Evolutionary conservation across 2,329 filamentous ascomycete species (phyloP).

Genomic region (Colletotrichum liriopes): DNA sequence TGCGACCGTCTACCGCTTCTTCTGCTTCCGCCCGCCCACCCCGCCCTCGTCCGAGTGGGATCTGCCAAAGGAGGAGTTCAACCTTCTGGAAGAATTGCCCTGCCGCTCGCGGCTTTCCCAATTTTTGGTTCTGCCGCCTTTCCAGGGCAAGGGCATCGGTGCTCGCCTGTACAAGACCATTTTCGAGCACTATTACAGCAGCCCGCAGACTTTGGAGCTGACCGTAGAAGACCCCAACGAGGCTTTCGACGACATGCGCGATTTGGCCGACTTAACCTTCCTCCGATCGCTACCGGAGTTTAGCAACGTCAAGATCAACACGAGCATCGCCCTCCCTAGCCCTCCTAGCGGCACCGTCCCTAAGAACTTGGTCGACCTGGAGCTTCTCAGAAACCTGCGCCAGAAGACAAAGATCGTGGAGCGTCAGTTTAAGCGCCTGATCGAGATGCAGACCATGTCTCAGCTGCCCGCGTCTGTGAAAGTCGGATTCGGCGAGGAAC

Average conservation of each 20-base stretch:
- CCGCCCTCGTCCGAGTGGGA: conserved; percentile 63
- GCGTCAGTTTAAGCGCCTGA: conserved; percentile 81
- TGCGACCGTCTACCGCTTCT: conserved; percentile 91
- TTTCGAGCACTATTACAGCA: conserved; percentile 77
- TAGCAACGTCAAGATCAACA: conserved; percentile 69
- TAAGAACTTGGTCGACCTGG: conserved; percentile 70
- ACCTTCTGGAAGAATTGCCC: conserved; percentile 74
- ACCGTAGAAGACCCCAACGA: conserved; percentile 96
- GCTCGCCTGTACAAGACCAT: conserved; percentile 86
- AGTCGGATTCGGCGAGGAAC: conserved; percentile 63
- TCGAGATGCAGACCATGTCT: conserved; percentile 83
- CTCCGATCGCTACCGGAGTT: conserved; percentile 75
- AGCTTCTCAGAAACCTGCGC: conserved; percentile 71
- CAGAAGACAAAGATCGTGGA: conserved; percentile 79
- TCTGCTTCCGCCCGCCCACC: conserved; percentile 70
- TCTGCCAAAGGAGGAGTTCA: conserved; percentile 61
- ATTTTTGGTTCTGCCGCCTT: conserved; percentile 91
- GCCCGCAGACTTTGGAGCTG: conserved; percentile 82
- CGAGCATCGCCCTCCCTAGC: conserved; percentile 63
- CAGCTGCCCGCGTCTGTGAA: conserved; percentile 71
- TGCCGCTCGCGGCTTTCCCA: conserved; percentile 91
- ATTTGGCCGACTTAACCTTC: conserved; percentile 79
- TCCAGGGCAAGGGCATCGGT: conserved; percentile 86
- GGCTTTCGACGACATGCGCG: conserved; percentile 84
- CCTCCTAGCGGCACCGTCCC: conserved; percentile 59